A percentile compares a stretch with the other conserved stretches of the same genome.
These are phyloP conservation scores for Amylocarpus encephaloides DNA, from an alignment of 2,329 filamentous ascomycete genomes.

Conservation along the genomic window DNA sequence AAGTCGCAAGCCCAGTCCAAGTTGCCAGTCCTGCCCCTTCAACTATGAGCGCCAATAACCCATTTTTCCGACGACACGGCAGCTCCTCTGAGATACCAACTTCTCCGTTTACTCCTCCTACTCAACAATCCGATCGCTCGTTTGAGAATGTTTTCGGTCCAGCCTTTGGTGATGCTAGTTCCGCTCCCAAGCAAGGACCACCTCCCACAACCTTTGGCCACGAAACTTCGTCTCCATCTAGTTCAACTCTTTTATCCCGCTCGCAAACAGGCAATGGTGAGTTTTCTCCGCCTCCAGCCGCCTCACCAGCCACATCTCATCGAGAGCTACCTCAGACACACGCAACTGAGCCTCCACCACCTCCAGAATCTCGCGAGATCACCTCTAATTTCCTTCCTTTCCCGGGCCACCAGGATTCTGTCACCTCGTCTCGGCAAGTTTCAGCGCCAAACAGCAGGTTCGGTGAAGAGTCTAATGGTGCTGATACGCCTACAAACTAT, in stretches of 20 bases:
- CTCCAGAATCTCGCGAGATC: conserved; percentile 69
- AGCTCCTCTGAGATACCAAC: conserved; percentile 47
- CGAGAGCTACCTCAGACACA: conserved; percentile 47
- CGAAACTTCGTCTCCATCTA: conserved; percentile 20
- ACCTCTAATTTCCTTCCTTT: conserved; percentile 72
- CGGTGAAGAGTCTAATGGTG: conserved; percentile 41
- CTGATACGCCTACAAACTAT: conserved; percentile 35
- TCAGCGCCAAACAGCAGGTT: conserved; percentile 65
- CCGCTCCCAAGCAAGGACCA: conserved; percentile 39
- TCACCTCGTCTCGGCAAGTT: conserved; percentile 71
- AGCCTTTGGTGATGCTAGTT: conserved; percentile 44
- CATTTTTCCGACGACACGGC: conserved; percentile 75
- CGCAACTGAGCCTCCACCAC: conserved; percentile 40
- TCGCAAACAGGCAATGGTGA: conserved; percentile 21
- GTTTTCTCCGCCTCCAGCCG: conserved; percentile 35
- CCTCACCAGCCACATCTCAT: conserved; percentile 58
- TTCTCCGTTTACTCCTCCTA: conserved; percentile 38
- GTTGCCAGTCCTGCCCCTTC: conserved; percentile 66
- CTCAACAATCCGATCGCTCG: conserved; percentile 51
- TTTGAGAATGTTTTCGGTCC: conserved; percentile 87
- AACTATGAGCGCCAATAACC: conserved; percentile 75
- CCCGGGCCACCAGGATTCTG: conserved; percentile 56
- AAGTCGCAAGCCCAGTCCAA: conserved; percentile 34
- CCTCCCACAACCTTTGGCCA: conserved; percentile 55
- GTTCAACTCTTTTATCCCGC: conserved; percentile 23